These are phyloP conservation scores for Neopestalotiopsis sp. DNA, from an alignment of 2,329 filamentous ascomycete species.

Conservation along the genomic window DNA sequence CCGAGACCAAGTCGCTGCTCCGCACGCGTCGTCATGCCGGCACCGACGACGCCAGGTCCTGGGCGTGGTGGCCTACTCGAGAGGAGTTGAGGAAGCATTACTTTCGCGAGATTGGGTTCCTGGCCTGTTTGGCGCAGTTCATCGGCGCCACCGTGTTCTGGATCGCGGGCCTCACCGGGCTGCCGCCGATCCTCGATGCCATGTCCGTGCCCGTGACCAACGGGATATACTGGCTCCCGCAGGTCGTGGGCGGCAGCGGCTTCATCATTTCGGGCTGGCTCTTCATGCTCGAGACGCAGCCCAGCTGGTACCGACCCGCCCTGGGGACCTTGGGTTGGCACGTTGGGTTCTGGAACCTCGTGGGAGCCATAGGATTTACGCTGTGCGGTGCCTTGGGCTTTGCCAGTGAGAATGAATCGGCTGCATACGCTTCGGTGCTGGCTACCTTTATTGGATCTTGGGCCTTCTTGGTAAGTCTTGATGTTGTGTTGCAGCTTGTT, in stretches of 20 bases:
- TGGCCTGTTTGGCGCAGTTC: conserved; percentile 62
- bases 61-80: conserved; percentile 62
- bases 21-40: background rate
- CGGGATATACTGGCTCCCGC: conserved; percentile 65
- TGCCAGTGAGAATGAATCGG: conserved; percentile 40
- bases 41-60: conserved; percentile 24
- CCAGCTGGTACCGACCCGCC: conserved; percentile 65
- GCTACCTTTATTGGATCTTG: conserved; percentile 55
- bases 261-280: conserved; percentile 64
- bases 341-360: conserved; percentile 68
- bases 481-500: background rate
- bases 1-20: conserved; percentile 29
- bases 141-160: conserved; percentile 67
- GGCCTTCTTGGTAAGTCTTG: conserved; percentile 47
- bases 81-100: conserved; percentile 64
- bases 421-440: conserved; percentile 52
- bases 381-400: conserved; percentile 63
- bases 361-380: conserved; percentile 68
- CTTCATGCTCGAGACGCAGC: conserved; percentile 71
- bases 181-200: conserved; percentile 59
- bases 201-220: conserved; percentile 52
- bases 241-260: conserved; percentile 65
- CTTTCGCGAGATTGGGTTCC: conserved; percentile 65
- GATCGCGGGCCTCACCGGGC: conserved; percentile 64
- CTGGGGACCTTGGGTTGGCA: conserved; percentile 66